Base-by-base conservation (phyloP, 345 rosid species). In the Euphorbia pulcherrima region DNA sequence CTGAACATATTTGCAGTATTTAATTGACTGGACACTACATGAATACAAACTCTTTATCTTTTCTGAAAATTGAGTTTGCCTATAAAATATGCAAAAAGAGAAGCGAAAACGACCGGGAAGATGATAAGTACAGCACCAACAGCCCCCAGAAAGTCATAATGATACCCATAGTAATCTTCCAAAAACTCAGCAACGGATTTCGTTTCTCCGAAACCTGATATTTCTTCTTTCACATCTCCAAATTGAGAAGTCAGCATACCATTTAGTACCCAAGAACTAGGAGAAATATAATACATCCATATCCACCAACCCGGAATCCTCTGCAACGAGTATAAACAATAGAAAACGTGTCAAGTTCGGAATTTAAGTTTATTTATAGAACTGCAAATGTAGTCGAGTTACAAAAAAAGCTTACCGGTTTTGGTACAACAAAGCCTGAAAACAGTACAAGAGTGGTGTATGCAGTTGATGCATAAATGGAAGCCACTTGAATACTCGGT, bases 301-400 rank as follows among this genome's bases (percentile, higher is more conserved):
- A 86, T 68, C 97, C 98, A 90, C 92, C 93, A 90, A 35, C 75
- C 79, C 5, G 98, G 95, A 23, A 92, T 82, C 60, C 79, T 75
- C 98, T 90, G 88, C 81, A 75, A 24, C 18, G 33, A 69, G 2
- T 48, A 24, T 67, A 68, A 29, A 44, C 3, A 55, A 46, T 1
- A 48, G 21, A 48, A 48, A 1, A 48, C n/a, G n/a, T n/a, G 13
- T 16, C 2, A 47, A 14, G 51, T 7, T 1, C 17, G n/a, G 11
- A 3, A 47, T 0, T 47, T 16, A 16, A n/a, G n/a, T n/a, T n/a
- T n/a, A 33, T 35, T 27, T 2, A 56, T 56, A 17, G 14, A 56
- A 26, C 28, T 3, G 60, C 0, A 13, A 12, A 26, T 0, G 4
- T 10, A 44, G n/a, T 14, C 20, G 14, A 14, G 17, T n/a, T 24